These are phyloP conservation scores for Penicillium paradoxum DNA, from an alignment of 495 filamentous ascomycete genomes.

Conservation along the genomic window DNA sequence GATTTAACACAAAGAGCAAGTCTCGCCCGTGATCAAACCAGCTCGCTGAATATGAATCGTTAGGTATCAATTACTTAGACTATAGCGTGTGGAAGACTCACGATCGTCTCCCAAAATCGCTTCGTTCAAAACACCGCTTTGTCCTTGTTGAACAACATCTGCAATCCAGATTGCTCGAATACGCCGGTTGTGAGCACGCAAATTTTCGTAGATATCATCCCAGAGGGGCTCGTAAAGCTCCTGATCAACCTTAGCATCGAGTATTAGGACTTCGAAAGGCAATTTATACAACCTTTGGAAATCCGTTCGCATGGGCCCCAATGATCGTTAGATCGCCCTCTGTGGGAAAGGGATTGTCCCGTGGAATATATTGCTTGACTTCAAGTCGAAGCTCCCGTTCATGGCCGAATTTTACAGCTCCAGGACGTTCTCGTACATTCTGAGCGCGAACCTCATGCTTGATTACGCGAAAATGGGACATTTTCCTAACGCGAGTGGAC, in stretches of 20 bases:
- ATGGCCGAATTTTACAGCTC: slow-evolving; percentile 46
- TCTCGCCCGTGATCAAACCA: slow-evolving; percentile 75
- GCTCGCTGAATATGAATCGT: slow-evolving; percentile 39
- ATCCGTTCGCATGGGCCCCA: slow-evolving; percentile 67
- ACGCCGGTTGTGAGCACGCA: slow-evolving; percentile 43
- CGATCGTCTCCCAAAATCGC: slow-evolving; percentile 48
- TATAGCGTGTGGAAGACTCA: not conserved
- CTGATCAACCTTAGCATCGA: no score
- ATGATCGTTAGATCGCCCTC: slow-evolving; percentile 67
- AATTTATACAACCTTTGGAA: slow-evolving; percentile 53
- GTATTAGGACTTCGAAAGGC: not conserved
- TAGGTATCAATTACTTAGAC: no score
- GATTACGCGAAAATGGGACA: not conserved
- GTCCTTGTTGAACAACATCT: slow-evolving; percentile 61
- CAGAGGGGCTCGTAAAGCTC: slow-evolving; percentile 74
- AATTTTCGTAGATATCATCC: slow-evolving; percentile 52
- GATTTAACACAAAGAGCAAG: slow-evolving; percentile 65
- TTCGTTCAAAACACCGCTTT: slow-evolving; percentile 61
- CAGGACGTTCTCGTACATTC: slow-evolving; percentile 58
- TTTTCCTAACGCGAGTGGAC: not conserved
- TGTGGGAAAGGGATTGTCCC: slow-evolving; percentile 47
- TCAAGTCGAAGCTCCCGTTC: slow-evolving; percentile 52
- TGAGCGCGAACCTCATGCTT: slow-evolving; percentile 49
- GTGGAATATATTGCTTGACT: slow-evolving; percentile 69
- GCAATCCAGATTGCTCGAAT: slow-evolving; percentile 65